phyloP scores from a whole-genome alignment of 148 eudicot genomes.

The Rheum nobile region DNA sequence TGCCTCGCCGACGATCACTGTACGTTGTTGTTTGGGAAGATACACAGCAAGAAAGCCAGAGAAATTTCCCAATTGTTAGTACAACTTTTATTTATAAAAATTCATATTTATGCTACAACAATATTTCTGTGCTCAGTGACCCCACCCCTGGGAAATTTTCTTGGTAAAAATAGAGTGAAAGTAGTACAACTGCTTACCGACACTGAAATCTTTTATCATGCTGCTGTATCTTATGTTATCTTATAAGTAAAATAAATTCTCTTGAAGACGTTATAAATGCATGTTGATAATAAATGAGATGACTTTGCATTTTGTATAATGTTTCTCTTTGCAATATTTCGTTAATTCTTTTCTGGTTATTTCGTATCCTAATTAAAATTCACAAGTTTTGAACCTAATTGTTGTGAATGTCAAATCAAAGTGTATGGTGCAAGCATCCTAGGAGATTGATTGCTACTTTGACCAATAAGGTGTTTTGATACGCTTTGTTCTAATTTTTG shows the following conservation, averaged over 20 bases:
- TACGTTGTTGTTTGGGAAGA: not conserved
- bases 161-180: not conserved
- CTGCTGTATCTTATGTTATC: not conserved
- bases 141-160: not conserved
- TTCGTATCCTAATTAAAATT: not conserved
- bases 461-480: not conserved
- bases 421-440: not conserved
- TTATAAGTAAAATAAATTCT: not conserved
- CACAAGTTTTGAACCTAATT: not conserved
- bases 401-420: not conserved
- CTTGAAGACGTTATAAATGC: not conserved
- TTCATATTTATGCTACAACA: not conserved
- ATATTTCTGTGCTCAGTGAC: not conserved
- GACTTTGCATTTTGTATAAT: not conserved
- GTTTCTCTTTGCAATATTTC: not conserved
- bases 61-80: not conserved
- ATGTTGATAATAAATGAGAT: not conserved
- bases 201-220: not conserved
- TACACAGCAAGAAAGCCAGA: not conserved
- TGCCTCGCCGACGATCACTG: constrained; percentile 7
- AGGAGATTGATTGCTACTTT: not conserved
- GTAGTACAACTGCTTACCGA: constrained; percentile 5
- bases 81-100: not conserved
- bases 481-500: not conserved
- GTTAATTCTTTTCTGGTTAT: not conserved